Conservation (phyloP, 192 early-diverging fungal species). For the Pilaira anomala region DNA sequence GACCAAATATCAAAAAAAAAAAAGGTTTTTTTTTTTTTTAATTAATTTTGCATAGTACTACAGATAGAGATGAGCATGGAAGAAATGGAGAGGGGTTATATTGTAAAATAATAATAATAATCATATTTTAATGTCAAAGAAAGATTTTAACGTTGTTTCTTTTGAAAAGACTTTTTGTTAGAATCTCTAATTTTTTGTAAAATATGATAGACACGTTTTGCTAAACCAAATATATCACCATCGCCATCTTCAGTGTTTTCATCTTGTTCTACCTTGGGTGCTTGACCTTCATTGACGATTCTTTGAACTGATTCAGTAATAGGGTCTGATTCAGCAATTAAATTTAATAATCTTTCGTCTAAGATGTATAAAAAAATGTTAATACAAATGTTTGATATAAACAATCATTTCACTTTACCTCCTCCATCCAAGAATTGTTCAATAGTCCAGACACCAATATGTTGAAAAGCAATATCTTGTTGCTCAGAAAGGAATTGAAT, state of each 20-base stretch:
- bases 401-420: slow-evolving; percentile 22
- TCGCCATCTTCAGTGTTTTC: slow-evolving; percentile 32
- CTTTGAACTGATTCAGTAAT: slow-evolving; percentile 11
- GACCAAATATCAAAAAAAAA: not conserved
- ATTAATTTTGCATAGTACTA: not conserved
- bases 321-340: slow-evolving; percentile 15
- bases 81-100: too few species aligned
- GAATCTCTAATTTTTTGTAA: slow-evolving; percentile 1
- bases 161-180: not conserved
- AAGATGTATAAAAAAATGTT: not conserved
- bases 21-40: not conserved
- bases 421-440: slow-evolving; percentile 70
- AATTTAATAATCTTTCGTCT: slow-evolving; percentile 10
- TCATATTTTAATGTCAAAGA: not conserved
- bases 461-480: slow-evolving; percentile 69
- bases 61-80: too few species aligned
- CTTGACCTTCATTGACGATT: slow-evolving; percentile 5
- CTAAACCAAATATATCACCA: slow-evolving; percentile 31
- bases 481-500: slow-evolving; percentile 60
- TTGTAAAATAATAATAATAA: not conserved
- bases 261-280: slow-evolving; percentile 2
- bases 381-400: too few species aligned
- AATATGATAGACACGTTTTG: slow-evolving; percentile 21
- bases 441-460: slow-evolving; percentile 85
- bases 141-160: not conserved